Base-by-base conservation (phyloP, 2,329 filamentous ascomycete genomes). In the Periconia macrospinosa region DNA sequence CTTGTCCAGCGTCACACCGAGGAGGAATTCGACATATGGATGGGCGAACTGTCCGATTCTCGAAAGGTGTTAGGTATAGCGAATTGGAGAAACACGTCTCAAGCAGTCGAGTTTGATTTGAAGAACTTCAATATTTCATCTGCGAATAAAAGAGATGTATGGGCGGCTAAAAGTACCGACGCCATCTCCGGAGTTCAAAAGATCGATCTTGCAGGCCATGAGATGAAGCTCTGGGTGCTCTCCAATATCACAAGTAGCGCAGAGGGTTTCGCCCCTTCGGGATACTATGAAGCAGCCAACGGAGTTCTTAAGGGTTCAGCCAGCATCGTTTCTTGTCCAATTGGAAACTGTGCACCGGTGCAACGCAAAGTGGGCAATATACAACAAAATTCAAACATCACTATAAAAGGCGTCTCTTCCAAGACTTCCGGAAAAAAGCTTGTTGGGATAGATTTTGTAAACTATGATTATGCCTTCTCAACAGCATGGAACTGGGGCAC, bases 1-100 rank as follows among this genome's bases (percentile, higher is more conserved):
- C 70, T 87, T 1, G 65, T 78, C 1, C 72, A 72, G 15, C 65
- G 75, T 30, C 73, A 70, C 52, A 73, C 73, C 0, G 69, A 72
- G 45, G 70, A 75, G 47, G 61, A 69, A 35, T 70, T 67, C 56
- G 75, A 78, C 43, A 54, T 76, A 9, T 78, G 69, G 66, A 61
- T 68, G 7, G 75, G 75, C 9, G 61, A 69, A 8, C 69, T 78
- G 1, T 66, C 70, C 1, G 69, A 66, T 17, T 67, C 67, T 8
- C 66, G 71, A 27, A 60, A 66, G 15, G 68, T 75, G 11, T 57
- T 77, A 2, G 70, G 71, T 3, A 53, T 76, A 7, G 66, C 75
- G 27, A 76, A 78, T 47, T 74, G 71, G 58, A 68, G 59, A 18
- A 76, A 76, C 51, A 52, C 62, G 7, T 62, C 63, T 0, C 66